phyloP scores from a whole-genome alignment of 495 filamentous ascomycete species.

The Staphylotrichum longicolle region DNA sequence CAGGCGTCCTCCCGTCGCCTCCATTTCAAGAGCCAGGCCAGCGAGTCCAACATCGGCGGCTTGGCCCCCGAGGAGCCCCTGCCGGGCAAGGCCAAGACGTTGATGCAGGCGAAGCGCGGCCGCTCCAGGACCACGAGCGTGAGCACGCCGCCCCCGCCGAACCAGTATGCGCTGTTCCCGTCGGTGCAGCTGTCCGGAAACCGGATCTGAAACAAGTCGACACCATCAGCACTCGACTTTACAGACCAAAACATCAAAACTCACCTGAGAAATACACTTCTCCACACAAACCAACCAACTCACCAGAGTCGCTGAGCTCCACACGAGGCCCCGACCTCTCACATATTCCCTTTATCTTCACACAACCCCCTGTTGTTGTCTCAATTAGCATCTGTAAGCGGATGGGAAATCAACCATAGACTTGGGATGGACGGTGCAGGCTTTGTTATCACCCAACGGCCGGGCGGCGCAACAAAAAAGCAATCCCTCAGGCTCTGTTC shows the following conservation, averaged over 20 bases:
- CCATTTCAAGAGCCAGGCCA: slow-evolving; percentile 30
- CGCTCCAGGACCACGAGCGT: slow-evolving; percentile 39
- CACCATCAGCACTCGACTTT: background rate
- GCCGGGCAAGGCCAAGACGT: slow-evolving; percentile 29
- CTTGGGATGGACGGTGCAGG: slow-evolving; percentile 15
- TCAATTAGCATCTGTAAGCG: slow-evolving; percentile 18
- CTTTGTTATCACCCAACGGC: slow-evolving; percentile 7
- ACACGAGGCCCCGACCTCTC: slow-evolving; percentile 5
- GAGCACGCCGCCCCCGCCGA: slow-evolving; percentile 40
- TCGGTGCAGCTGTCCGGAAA: slow-evolving; percentile 27
- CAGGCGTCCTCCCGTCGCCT: slow-evolving; percentile 13
- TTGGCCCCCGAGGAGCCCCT: slow-evolving; percentile 26
- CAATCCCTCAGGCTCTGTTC: background rate
- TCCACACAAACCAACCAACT: background rate
- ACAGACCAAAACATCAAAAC: background rate
- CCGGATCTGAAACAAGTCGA: slow-evolving; percentile 23
- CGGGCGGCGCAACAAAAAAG: slow-evolving; percentile 17
- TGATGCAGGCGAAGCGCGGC: slow-evolving; percentile 27
- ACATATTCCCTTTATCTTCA: slow-evolving; percentile 1
- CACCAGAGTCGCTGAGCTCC: background rate
- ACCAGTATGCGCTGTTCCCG: slow-evolving; percentile 44
- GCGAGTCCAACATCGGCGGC: slow-evolving; percentile 33
- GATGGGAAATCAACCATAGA: slow-evolving; percentile 21
- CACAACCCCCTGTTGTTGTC: slow-evolving; percentile 7
- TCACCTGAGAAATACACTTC: background rate